phyloP scores from a whole-genome alignment of 805 yeast species.

The Nakazawaea ernobii region DNA sequence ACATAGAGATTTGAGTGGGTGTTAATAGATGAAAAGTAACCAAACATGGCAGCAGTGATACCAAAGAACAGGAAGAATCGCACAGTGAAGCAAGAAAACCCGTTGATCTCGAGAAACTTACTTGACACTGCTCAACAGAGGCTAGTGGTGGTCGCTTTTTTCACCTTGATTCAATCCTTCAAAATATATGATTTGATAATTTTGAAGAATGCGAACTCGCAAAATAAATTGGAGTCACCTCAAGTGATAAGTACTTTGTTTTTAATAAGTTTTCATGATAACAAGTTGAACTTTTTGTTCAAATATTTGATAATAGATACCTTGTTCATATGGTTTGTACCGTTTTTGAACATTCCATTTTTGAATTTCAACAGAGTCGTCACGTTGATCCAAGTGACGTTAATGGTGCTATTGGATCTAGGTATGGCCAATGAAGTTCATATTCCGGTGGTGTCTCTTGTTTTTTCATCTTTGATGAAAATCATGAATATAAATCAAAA shows the following conservation, averaged over 20 bases:
- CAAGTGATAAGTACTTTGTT: slow-evolving; percentile 5
- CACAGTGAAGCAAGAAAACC: slow-evolving; percentile 12
- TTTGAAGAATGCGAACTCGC: slow-evolving; percentile 38
- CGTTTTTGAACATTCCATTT: slow-evolving; percentile 71
- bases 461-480: slow-evolving; percentile 13
- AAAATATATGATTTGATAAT: slow-evolving; percentile 68
- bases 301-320: slow-evolving; percentile 76
- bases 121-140: slow-evolving; percentile 78
- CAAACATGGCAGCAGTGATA: background rate
- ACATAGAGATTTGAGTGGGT: too few species aligned
- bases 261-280: slow-evolving; percentile 31
- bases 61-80: too few species aligned
- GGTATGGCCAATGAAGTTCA: slow-evolving; percentile 46
- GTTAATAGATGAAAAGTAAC: background rate
- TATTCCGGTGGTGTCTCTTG: slow-evolving; percentile 34
- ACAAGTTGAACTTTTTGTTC: slow-evolving; percentile 53
- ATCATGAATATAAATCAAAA: slow-evolving; percentile 18
- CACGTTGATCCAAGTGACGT: slow-evolving; percentile 41
- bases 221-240: slow-evolving; percentile 17
- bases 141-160: slow-evolving; percentile 56
- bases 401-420: slow-evolving; percentile 45
- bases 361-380: slow-evolving; percentile 57
- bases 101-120: slow-evolving; percentile 58
- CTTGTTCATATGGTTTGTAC: slow-evolving; percentile 60
- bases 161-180: slow-evolving; percentile 77